Evolutionary conservation across 1,284 basidiomycete species (phyloP), one percentile per base, ranked within the genome.

Genomic region (Microbotryum lychnidis-dioicae): DNA sequence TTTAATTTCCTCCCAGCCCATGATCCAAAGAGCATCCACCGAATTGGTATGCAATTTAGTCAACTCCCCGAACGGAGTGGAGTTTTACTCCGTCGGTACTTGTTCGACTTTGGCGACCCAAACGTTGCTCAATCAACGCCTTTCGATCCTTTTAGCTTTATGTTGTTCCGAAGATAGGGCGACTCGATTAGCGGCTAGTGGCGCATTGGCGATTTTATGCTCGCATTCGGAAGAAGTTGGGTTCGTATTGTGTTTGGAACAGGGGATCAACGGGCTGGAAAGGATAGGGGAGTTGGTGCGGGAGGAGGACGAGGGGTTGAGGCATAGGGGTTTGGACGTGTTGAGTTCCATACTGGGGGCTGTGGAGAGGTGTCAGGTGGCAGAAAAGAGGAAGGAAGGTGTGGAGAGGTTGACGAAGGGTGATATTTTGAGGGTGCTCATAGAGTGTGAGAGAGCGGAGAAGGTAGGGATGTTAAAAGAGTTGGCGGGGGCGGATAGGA

Each of bases 21-120:
- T 97, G 66, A 79, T 94, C 53, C 83, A 91, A 21, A 80, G 94
- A 61, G 93, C 94, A 0, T 84, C 91, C 1, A 86, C 86, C 57
- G 91, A 98, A 76, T 82, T 97, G n/a, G 79, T 93, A 2, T 97
- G 93, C 79, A 98, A 98, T 75, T 80, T 98, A 29, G 81, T 91
- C 50, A 83, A 80, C 16, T 87, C 85, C 25, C 86, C 91, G 52
- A 76, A 79, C 2, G 83, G 87, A 3, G 92, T 87, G 73, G 80
- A 83, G 64, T 80, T 80, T 64, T 93, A 88, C 73, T 96, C 47
- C 58, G 86, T 86, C 2, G 76, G 77, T n/a, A 81, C 84, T 2
- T 75, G 75, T 0, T 78, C 79, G 1, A 76, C 76, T 18, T 42
- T 10, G 1, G 37, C 6, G 37, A 18, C 37, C 9, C 9, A 12